These are phyloP conservation scores for Stereum hirsutum DNA, from an alignment of 1,284 basidiomycete species.

Conservation along the genomic window DNA sequence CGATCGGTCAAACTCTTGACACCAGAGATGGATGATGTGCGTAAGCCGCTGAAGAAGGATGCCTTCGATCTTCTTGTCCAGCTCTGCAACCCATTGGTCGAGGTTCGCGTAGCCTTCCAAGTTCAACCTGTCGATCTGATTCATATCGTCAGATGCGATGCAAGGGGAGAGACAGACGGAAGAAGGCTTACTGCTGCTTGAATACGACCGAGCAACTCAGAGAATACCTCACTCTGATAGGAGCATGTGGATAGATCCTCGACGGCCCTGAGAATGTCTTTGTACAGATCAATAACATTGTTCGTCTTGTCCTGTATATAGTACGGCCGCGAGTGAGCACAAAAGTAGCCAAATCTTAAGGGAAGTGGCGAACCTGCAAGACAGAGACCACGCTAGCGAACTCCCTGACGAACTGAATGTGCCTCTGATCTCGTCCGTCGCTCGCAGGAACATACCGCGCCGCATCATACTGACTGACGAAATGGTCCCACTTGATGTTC, in stretches of 20 bases:
- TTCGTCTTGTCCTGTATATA: constrained; percentile 80
- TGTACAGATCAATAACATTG: constrained; percentile 85
- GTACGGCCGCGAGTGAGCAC: not conserved
- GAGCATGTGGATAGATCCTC: constrained; percentile 85
- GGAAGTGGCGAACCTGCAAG: constrained; percentile 48
- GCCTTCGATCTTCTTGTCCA: constrained; percentile 82
- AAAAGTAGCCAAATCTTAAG: not conserved
- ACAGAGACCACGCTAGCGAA: constrained; percentile 90
- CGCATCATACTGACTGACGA: constrained; percentile 87
- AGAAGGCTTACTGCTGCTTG: constrained; percentile 68
- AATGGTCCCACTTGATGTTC: constrained; percentile 94
- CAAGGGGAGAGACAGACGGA: not conserved
- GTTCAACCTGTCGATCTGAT: constrained; percentile 86
- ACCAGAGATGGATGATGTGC: constrained; percentile 84
- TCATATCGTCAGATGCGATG: not conserved
- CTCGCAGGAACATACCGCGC: constrained; percentile 61
- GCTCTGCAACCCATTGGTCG: constrained; percentile 89
- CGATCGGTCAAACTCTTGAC: constrained; percentile 69
- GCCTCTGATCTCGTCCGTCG: constrained; percentile 79
- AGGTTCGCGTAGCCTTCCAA: constrained; percentile 96
- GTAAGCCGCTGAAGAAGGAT: constrained; percentile 76
- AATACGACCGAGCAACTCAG: constrained; percentile 68
- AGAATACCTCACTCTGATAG: constrained; percentile 79
- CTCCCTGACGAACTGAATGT: constrained; percentile 91
- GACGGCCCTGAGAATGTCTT: constrained; percentile 76